These are phyloP conservation scores for Diplosphaera chodatii DNA, from an alignment of 139 green algal species.

Conservation along the genomic window DNA sequence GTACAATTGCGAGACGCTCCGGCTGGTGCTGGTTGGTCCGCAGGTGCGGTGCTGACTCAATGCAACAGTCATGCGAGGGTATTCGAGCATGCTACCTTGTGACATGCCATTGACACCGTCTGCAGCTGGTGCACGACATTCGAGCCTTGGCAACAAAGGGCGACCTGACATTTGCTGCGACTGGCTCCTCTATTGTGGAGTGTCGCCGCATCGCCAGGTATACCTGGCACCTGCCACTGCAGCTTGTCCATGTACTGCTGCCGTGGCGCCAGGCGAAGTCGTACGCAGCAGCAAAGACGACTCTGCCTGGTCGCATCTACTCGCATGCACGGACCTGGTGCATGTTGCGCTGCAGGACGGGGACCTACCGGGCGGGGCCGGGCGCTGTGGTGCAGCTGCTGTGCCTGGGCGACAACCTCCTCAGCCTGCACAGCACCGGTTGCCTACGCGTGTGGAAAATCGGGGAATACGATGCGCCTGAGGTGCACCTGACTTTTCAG, in stretches of 20 bases:
- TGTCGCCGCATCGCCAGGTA: conserved; percentile 52
- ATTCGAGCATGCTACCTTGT: neutral
- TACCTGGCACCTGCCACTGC: neutral
- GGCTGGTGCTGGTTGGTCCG: conserved; percentile 71
- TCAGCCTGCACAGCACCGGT: conserved; percentile 62
- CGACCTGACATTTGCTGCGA: conserved; percentile 84
- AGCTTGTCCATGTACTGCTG: no score
- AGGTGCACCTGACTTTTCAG: conserved; percentile 29
- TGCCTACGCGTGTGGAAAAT: conserved; percentile 68
- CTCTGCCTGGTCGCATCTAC: no score
- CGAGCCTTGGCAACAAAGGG: conserved; percentile 58
- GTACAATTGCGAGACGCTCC: conserved; percentile 81
- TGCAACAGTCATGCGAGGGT: neutral
- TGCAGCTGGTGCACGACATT: conserved; percentile 67
- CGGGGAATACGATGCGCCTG: conserved; percentile 43
- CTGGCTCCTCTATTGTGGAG: conserved; percentile 61
- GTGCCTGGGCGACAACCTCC: conserved; percentile 69
- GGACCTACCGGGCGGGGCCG: conserved; percentile 33
- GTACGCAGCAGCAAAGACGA: no score
- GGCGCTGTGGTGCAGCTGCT: conserved; percentile 64
- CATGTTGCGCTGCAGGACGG: conserved; percentile 29
- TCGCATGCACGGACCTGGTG: no score
- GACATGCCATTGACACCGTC: neutral
- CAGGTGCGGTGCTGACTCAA: conserved; percentile 22
- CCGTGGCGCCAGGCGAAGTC: no score